Conservation (phyloP, 1,139 yeast genomes). For the Suhomyces atakaporum region DNA sequence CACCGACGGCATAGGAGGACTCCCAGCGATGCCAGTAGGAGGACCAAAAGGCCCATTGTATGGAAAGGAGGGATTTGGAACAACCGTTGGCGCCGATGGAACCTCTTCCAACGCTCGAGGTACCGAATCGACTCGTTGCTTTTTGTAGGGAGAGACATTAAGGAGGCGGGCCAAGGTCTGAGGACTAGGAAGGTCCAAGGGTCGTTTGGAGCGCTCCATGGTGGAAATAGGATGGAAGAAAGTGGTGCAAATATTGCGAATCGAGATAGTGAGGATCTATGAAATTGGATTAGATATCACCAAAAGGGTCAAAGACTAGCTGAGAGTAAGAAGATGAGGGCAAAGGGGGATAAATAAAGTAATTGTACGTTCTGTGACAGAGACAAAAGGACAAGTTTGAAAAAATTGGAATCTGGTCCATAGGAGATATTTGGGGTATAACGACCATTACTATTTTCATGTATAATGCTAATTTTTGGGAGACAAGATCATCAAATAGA, state of each 20-base stretch:
- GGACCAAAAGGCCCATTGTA: not conserved
- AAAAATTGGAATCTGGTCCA: too few relatives aligned
- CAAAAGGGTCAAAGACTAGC: too few relatives aligned
- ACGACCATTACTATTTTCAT: too few relatives aligned
- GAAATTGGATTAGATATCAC: too few relatives aligned
- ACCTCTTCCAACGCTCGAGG: constrained; percentile 12
- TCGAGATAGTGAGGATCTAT: not conserved
- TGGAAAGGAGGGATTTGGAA: not conserved
- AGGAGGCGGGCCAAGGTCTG: constrained; percentile 16
- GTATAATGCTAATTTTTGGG: too few relatives aligned
- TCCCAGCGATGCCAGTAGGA: not conserved
- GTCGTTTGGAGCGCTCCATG: constrained; percentile 11
- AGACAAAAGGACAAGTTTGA: too few relatives aligned
- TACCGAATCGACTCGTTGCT: constrained; percentile 9
- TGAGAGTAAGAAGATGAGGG: too few relatives aligned
- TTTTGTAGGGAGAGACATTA: constrained; percentile 13
- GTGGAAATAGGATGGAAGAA: constrained; percentile 1
- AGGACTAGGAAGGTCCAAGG: constrained; percentile 18
- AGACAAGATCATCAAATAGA: too few relatives aligned
- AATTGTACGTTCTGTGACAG: too few relatives aligned
- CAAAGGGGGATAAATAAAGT: too few relatives aligned
- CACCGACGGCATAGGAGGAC: constrained; percentile 5
- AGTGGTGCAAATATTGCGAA: constrained; percentile 1
- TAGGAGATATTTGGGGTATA: too few relatives aligned
- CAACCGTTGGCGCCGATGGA: not conserved